These are phyloP conservation scores for Cryphonectria nitschkei DNA, from an alignment of 2,329 filamentous ascomycete species.

Conservation along the genomic window DNA sequence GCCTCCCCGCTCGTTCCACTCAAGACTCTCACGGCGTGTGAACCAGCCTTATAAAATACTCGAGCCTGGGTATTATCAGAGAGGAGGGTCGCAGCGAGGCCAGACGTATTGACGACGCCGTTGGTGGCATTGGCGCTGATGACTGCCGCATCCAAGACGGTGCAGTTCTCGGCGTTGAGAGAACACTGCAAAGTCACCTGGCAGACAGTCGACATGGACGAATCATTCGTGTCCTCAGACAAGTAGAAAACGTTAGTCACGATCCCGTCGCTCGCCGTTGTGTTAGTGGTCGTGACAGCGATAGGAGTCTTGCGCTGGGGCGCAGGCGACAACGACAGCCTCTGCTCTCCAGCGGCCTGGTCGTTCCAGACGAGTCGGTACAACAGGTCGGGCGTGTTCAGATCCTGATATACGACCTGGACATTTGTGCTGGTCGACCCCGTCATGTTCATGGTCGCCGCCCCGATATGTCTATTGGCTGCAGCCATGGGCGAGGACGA, in stretches of 20 bases:
- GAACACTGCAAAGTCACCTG: constrained; percentile 9
- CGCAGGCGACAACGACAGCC: neutral
- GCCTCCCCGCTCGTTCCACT: neutral
- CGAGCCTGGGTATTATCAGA: neutral
- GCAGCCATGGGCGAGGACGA: neutral
- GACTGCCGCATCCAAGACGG: neutral
- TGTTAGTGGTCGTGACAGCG: constrained; percentile 12
- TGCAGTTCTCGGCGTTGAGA: neutral
- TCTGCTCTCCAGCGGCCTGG: constrained; percentile 8
- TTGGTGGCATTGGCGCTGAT: constrained; percentile 6
- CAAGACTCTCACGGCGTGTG: neutral
- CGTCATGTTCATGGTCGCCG: constrained; percentile 8
- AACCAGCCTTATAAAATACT: constrained; percentile 4
- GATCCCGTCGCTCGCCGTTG: constrained; percentile 3
- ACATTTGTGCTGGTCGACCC: constrained; percentile 5
- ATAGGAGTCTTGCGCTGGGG: constrained; percentile 8
- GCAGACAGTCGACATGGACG: neutral
- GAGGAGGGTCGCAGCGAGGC: constrained; percentile 10
- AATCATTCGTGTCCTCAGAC: neutral
- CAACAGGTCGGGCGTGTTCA: constrained; percentile 12
- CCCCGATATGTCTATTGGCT: neutral
- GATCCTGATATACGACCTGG: constrained; percentile 20
- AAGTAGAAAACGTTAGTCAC: constrained; percentile 12
- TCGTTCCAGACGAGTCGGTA: constrained; percentile 18
- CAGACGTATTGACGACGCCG: neutral